Evolutionary conservation across 805 yeast species (phyloP), one percentile per base, ranked within the genome.

Genomic region (Jamesozyma rosinii): DNA sequence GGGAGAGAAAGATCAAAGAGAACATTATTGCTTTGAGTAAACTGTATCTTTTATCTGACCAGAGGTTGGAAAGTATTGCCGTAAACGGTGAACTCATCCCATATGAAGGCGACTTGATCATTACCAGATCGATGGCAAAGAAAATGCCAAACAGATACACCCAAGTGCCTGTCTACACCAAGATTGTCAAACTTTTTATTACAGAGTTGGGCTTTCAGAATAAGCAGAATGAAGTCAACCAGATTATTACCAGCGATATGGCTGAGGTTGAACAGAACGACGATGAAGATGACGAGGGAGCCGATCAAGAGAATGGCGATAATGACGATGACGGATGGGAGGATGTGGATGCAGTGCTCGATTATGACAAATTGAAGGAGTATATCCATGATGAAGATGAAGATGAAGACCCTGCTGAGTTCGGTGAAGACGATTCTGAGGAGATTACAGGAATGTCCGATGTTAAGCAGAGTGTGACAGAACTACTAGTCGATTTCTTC

Each of bases 121-220:
- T 86, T 3, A 90, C 97, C 0, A 75, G 97, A 55, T 85, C 96
- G 0, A 83, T 81, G 81, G 77, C 94, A 3, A 79, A 75, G 51
- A 62, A 63, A 14, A 70, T 79, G 72, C 83, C 84, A 0, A 73
- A 76, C 40, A 62, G 70, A 51, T 86, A 73, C 51, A 76, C 83
- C 0, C 77, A 74, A 54, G 70, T 88, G 1, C 69, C 89, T 0
- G 84, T 86, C 0, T 74, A 81, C 14, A 69, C 71, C 35, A 88
- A 86, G 56, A 86, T 90, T 19, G 57, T 87, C 38, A 83, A 82
- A 54, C 64, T 89, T 19, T 70, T 90, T 38, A 59, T 81, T 3
- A 68, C 75, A 24, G 97, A 90, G 58, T 66, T 88, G 39, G 71
- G 70, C 20, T 77, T 79, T 50, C 94, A 85, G 49, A 66, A 70